Percentiles rank a stretch among this genome's conserved stretches.
phyloP scores from a whole-genome alignment of 2,329 filamentous ascomycete species.

The Microcyclosporella mali region DNA sequence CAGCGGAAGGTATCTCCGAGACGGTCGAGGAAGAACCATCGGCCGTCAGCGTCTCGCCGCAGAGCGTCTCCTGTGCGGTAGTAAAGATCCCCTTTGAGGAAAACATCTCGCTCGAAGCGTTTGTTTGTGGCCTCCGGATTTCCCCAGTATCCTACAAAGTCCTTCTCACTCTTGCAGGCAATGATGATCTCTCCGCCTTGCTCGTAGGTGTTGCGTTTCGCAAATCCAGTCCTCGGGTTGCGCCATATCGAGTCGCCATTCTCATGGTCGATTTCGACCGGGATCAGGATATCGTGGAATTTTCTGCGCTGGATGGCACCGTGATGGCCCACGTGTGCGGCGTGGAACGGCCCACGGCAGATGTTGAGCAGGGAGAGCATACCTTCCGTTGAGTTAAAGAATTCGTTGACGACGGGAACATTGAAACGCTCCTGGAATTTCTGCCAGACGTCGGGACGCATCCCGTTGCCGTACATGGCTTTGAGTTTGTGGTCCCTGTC shows the following conservation, averaged over 20 bases:
- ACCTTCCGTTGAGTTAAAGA: slow-evolving; percentile 73
- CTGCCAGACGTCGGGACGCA: slow-evolving; percentile 63
- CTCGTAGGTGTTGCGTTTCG: slow-evolving; percentile 55
- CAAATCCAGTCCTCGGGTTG: slow-evolving; percentile 63
- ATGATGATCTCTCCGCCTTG: slow-evolving; percentile 71
- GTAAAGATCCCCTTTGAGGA: slow-evolving; percentile 43
- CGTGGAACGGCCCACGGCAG: slow-evolving; percentile 52
- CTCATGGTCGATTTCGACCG: slow-evolving; percentile 62
- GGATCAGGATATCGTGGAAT: slow-evolving; percentile 52
- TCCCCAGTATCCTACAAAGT: slow-evolving; percentile 65
- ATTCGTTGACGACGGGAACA: slow-evolving; percentile 60
- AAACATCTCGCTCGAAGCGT: slow-evolving; percentile 43
- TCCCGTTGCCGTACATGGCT: slow-evolving; percentile 60
- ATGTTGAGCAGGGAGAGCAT: slow-evolving; percentile 51
- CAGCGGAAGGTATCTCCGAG: slow-evolving; percentile 47
- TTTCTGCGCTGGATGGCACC: slow-evolving; percentile 54
- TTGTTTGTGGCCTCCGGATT: slow-evolving; percentile 61
- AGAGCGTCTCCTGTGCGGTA: slow-evolving; percentile 46
- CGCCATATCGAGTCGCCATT: slow-evolving; percentile 58
- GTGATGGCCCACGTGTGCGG: slow-evolving; percentile 64
- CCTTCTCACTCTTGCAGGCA: slow-evolving; percentile 49
- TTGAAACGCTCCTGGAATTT: slow-evolving; percentile 59
- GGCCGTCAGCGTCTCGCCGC: slow-evolving; percentile 37
- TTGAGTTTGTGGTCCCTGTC: slow-evolving; percentile 55
- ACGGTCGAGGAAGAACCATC: slow-evolving; percentile 46